Percentiles rank a stretch among this genome's conserved stretches.
These are phyloP conservation scores for Nyctanthes arbortristis DNA, from an alignment of 257 asterid genomes.

Conservation along the genomic window DNA sequence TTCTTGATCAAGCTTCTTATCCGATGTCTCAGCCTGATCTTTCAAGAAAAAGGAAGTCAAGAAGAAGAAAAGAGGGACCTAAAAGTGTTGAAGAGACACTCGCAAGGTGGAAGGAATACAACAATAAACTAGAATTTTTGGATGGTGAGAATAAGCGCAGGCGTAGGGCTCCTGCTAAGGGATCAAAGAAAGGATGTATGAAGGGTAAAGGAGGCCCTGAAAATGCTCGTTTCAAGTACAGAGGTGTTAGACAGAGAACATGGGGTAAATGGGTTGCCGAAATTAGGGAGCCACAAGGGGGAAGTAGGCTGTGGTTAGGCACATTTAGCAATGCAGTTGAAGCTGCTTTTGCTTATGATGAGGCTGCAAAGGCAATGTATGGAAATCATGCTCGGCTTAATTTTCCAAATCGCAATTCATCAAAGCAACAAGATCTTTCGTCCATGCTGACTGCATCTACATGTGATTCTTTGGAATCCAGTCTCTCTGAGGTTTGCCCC, in stretches of 20 bases:
- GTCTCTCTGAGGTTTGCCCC: conserved; percentile 2
- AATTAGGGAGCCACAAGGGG: conserved; percentile 40
- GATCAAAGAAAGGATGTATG: conserved; percentile 50
- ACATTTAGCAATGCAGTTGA: conserved; percentile 34
- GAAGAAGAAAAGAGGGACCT: conserved; percentile 21
- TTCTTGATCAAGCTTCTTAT: conserved; percentile 19
- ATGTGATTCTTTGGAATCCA: background rate
- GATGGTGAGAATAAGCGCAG: conserved; percentile 12
- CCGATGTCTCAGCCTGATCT: conserved; percentile 16
- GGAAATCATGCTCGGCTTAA: conserved; percentile 38
- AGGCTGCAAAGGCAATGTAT: conserved; percentile 44
- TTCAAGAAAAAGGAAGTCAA: conserved; percentile 30
- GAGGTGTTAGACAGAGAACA: conserved; percentile 45
- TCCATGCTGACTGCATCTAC: background rate
- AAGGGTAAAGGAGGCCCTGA: conserved; percentile 38
- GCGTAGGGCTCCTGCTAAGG: conserved; percentile 40
- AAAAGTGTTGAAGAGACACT: conserved; percentile 30
- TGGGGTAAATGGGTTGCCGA: conserved; percentile 58
- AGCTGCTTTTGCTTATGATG: conserved; percentile 44
- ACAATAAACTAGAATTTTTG: conserved; percentile 23
- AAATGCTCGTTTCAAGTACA: conserved; percentile 28
- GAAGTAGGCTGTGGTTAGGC: conserved; percentile 46
- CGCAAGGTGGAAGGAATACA: conserved; percentile 43
- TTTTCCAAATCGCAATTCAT: conserved; percentile 19
- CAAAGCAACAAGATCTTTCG: background rate